phyloP scores from a whole-genome alignment of 805 yeast genomes.

The Suhomyces sp. region DNA sequence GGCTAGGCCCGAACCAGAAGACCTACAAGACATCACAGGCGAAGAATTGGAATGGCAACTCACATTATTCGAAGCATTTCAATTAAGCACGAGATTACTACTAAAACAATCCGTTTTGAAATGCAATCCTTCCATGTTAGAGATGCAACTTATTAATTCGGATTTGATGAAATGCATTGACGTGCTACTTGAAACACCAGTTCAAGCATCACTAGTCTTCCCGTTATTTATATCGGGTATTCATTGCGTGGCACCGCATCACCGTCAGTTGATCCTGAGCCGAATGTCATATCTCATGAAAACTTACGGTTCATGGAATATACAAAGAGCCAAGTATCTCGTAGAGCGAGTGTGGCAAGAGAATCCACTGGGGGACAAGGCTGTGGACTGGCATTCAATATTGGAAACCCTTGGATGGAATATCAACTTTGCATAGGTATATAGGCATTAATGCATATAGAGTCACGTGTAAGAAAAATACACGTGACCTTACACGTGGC shows the following conservation, averaged over 20 bases:
- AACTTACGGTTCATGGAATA: slow-evolving; percentile 69
- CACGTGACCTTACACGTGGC: neutral
- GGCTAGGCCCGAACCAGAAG: slow-evolving; percentile 51
- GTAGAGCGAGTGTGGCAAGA: slow-evolving; percentile 48
- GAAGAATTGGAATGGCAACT: slow-evolving; percentile 63
- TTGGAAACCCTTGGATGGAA: slow-evolving; percentile 73
- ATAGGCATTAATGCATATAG: neutral
- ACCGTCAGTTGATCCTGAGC: slow-evolving; percentile 48
- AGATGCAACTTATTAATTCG: slow-evolving; percentile 55
- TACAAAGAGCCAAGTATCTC: slow-evolving; percentile 40
- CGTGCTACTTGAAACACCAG: slow-evolving; percentile 58
- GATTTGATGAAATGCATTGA: slow-evolving; percentile 58
- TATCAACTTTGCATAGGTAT: slow-evolving; percentile 60
- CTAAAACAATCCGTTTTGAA: slow-evolving; percentile 62
- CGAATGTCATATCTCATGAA: slow-evolving; percentile 55
- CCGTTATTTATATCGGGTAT: slow-evolving; percentile 79
- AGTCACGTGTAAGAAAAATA: neutral
- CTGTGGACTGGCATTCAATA: slow-evolving; percentile 71
- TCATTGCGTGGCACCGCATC: slow-evolving; percentile 53
- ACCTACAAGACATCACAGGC: slow-evolving; percentile 37
- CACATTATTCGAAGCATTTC: slow-evolving; percentile 69
- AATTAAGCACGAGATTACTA: slow-evolving; percentile 64
- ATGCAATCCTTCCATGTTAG: slow-evolving; percentile 59
- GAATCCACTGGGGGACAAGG: slow-evolving; percentile 51
- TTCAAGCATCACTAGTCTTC: slow-evolving; percentile 70